These are phyloP conservation scores for Leccinum variicolor DNA, from an alignment of 768 basidiomycete genomes.

Conservation along the genomic window DNA sequence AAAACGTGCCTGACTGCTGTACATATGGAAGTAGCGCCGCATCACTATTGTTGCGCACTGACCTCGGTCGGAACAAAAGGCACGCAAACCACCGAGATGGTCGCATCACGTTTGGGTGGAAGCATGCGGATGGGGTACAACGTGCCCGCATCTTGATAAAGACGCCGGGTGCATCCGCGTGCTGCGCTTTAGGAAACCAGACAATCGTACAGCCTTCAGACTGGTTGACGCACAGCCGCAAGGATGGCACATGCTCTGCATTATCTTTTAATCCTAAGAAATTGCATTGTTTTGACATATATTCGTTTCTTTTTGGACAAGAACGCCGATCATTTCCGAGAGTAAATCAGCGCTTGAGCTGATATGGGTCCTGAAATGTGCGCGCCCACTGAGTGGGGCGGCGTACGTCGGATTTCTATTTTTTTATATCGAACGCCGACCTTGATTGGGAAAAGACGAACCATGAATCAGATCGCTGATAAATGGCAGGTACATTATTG, in stretches of 20 bases:
- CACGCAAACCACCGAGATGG: neutral
- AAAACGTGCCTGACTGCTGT: slow-evolving; percentile 1
- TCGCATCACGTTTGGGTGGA: slow-evolving; percentile 4
- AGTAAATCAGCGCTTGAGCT: neutral
- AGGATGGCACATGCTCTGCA: neutral
- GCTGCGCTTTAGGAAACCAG: neutral
- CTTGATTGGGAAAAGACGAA: slow-evolving; percentile 1
- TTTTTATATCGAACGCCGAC: neutral
- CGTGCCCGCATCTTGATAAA: slow-evolving; percentile 2
- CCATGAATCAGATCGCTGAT: slow-evolving; percentile 1
- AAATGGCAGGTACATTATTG: neutral
- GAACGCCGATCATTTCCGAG: slow-evolving; percentile 9
- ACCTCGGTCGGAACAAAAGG: neutral
- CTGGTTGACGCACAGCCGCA: neutral
- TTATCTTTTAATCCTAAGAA: neutral
- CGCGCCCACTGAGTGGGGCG: slow-evolving; percentile 3
- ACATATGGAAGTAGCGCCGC: neutral
- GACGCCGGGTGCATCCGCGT: neutral
- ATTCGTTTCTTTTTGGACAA: neutral
- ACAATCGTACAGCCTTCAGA: neutral
- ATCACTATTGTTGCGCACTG: neutral
- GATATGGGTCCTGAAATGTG: slow-evolving; percentile 1
- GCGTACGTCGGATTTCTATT: slow-evolving; percentile 1
- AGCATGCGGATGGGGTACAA: slow-evolving; percentile 7
- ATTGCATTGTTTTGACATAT: neutral